These are phyloP conservation scores for Agrostemma githago DNA, from an alignment of 148 eudicot species.

Conservation along the genomic window DNA sequence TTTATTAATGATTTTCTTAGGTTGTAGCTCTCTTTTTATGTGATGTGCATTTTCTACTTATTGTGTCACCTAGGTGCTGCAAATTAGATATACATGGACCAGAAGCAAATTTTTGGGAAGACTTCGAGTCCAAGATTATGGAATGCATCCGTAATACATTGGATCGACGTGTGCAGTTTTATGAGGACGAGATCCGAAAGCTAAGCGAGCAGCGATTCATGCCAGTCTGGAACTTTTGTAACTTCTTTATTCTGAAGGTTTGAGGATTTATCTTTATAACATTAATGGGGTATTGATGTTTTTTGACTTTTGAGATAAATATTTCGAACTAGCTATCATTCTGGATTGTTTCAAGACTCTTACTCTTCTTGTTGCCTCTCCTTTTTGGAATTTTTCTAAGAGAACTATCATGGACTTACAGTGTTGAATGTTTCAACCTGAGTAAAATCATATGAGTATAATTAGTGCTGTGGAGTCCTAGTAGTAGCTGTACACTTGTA, in stretches of 20 bases:
- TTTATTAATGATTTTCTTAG: neutral
- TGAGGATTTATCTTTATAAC: slow-evolving; percentile 19
- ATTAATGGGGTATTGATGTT: neutral
- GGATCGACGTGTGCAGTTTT: slow-evolving; percentile 84
- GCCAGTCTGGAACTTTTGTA: slow-evolving; percentile 98
- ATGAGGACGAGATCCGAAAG: slow-evolving; percentile 95
- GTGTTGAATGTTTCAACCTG: neutral
- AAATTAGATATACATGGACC: slow-evolving; percentile 76
- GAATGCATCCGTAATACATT: slow-evolving; percentile 84
- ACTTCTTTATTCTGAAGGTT: slow-evolving; percentile 93
- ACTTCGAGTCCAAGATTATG: slow-evolving; percentile 73
- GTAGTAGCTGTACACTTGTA: neutral
- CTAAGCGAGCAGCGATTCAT: slow-evolving; percentile 90
- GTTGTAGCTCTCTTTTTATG: neutral
- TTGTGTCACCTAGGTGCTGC: slow-evolving; percentile 66
- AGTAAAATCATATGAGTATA: neutral
- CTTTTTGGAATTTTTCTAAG: neutral
- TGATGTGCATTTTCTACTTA: neutral
- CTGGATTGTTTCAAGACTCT: neutral
- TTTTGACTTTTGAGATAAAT: neutral
- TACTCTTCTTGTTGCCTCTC: slow-evolving; percentile 8
- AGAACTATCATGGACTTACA: neutral
- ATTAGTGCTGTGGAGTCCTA: neutral
- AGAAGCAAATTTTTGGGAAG: slow-evolving; percentile 88
- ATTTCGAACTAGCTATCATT: neutral